Evolutionary conservation across 2,329 filamentous ascomycete genomes (phyloP).

Genomic region (Apiospora koreana): DNA sequence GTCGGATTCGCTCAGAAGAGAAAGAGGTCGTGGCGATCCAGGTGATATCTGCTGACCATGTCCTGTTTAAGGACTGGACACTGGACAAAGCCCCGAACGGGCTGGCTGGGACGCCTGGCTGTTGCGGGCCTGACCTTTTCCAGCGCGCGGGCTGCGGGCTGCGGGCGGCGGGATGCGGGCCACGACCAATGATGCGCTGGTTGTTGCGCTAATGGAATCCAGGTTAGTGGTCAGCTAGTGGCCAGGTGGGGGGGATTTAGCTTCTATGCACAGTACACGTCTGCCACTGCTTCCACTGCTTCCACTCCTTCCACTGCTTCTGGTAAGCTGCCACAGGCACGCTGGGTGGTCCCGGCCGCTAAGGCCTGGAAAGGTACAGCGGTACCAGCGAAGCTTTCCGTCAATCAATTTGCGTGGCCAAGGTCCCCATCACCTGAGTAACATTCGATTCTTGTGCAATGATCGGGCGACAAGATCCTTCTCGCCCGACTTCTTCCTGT

Average conservation of each 20-base stretch:
- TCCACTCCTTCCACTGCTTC: too few species aligned
- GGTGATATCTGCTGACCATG: constrained; percentile 6
- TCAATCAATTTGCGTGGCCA: background rate
- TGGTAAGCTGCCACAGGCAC: too few species aligned
- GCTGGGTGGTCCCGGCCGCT: background rate
- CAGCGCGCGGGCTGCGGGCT: too few species aligned
- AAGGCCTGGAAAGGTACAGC: background rate
- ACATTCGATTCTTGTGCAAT: constrained; percentile 10
- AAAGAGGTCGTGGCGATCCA: constrained; percentile 2
- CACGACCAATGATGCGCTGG: background rate
- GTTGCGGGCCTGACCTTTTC: background rate
- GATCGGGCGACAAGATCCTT: constrained; percentile 9
- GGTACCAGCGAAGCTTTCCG: constrained; percentile 3
- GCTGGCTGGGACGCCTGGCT: too few species aligned
- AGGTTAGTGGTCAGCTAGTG: background rate
- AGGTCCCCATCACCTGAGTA: constrained; percentile 1
- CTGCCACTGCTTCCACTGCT: too few species aligned
- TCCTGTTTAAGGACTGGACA: background rate
- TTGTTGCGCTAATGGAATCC: background rate
- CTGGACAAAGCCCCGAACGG: too few species aligned
- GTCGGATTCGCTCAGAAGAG: background rate
- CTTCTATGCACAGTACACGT: too few species aligned
- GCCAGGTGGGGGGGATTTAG: background rate
- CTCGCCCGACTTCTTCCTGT: constrained; percentile 4
- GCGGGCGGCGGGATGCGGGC: too few species aligned